Percentiles rank a stretch among this genome's conserved stretches.
phyloP scores from a whole-genome alignment of 2,329 filamentous ascomycete species.

The Claviceps lovelessii region DNA sequence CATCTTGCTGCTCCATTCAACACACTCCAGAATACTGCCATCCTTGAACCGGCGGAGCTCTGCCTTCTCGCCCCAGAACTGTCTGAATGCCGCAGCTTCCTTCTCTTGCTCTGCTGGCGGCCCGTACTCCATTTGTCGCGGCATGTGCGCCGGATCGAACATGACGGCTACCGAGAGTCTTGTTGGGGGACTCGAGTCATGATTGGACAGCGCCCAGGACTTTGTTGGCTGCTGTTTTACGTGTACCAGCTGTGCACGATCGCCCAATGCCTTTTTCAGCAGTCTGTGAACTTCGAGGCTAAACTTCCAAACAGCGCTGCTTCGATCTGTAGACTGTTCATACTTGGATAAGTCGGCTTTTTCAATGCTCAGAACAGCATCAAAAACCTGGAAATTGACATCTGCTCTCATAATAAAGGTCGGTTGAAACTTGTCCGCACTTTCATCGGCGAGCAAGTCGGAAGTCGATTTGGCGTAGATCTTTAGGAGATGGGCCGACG shows the following conservation, averaged over 20 bases:
- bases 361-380: constrained; percentile 28
- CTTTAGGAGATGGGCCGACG: constrained; percentile 63
- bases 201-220: constrained; percentile 17
- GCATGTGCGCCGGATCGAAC: constrained; percentile 57
- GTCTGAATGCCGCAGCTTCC: constrained; percentile 65
- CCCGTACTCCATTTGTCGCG: constrained; percentile 72
- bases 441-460: constrained; percentile 57
- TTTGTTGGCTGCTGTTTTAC: constrained; percentile 28
- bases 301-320: constrained; percentile 30
- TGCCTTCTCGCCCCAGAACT: constrained; percentile 89
- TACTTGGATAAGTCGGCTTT: constrained; percentile 15
- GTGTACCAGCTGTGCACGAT: constrained; percentile 57
- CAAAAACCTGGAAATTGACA: constrained; percentile 40
- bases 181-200: constrained; percentile 12
- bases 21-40: constrained; percentile 80
- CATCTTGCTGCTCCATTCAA: constrained; percentile 63
- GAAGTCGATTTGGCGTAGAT: constrained; percentile 63
- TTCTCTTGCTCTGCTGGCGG: constrained; percentile 75
- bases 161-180: constrained; percentile 51
- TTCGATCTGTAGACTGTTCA: constrained; percentile 23
- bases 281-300: constrained; percentile 47
- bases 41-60: constrained; percentile 92
- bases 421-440: constrained; percentile 67
- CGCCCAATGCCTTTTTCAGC: constrained; percentile 57
- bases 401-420: constrained; percentile 60